Evolutionary conservation across 1,284 basidiomycete species (phyloP), one percentile per base, ranked within the genome.

Genomic region (Coniferiporia sulphurascens): DNA sequence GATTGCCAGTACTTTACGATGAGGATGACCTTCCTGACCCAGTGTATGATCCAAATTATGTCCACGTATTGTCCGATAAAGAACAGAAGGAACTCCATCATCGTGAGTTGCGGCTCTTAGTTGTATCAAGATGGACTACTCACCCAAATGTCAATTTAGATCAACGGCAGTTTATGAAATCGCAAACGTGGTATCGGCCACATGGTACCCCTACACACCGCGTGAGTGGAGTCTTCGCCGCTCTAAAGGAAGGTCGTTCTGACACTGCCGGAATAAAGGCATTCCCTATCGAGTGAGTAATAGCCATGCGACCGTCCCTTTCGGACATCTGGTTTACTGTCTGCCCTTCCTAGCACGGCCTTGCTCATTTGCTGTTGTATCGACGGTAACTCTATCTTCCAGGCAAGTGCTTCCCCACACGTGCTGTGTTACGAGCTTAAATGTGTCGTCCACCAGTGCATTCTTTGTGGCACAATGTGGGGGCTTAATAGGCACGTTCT

Each of bases 391-490:
- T 91, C 89, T 1, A 72, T 91, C 57, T 93, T 93, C 70, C 91
- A 93, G 73, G 83, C 80, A 53, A 55, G 70, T 41, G 15, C 38
- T 41, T 15, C 9, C 38, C 7, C 38, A 41, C 15, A 15, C 15
- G 7, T 8, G 12, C 9, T 8, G 38, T 41, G 38, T 68, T 36
- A 43, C 55, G 53, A 17, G 38, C 45, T 48, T 36, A 45, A 32
- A 27, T 27, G 5, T 50, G 55, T 41, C 55, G 32, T 41, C 44
- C 52, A 19, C 58, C 65, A 86, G 80, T 75, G 79, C 59, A 78
- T 89, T n/a, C 74, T 91, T 10, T 90, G 89, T 65, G 88, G 82
- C 1, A 85, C 82, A 45, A 94, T 94, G 85, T 95, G 92, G 93
- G 81, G 87, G 1, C 71, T 95, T 67, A 83, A 87, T 67, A 74